phyloP scores from a whole-genome alignment of 2,329 filamentous ascomycete species.

The Pezicula neosporulosa region DNA sequence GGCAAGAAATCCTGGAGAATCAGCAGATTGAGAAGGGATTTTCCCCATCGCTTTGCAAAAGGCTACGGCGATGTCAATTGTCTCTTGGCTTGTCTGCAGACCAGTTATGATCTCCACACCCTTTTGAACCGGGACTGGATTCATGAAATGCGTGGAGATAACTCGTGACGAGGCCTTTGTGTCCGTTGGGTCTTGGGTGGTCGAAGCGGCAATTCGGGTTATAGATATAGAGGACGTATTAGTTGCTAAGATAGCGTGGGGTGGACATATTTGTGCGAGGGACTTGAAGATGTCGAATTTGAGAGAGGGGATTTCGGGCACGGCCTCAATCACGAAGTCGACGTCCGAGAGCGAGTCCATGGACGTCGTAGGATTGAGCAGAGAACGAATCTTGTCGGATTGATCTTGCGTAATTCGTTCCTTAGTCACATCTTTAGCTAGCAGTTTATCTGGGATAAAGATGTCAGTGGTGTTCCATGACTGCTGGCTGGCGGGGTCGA shows the following conservation, averaged over 20 bases:
- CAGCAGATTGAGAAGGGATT: conserved; percentile 79
- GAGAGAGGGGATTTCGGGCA: conserved; percentile 84
- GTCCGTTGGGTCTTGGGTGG: conserved; percentile 73
- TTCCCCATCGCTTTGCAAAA: conserved; percentile 95
- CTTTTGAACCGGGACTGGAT: conserved; percentile 94
- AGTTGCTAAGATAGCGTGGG: conserved; percentile 87
- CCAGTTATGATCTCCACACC: conserved; percentile 97
- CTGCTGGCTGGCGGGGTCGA: background rate
- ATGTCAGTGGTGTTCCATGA: background rate
- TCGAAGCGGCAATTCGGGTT: conserved; percentile 89
- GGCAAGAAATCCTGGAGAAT: conserved; percentile 90
- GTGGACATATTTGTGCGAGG: conserved; percentile 76
- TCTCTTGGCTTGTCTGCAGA: conserved; percentile 81
- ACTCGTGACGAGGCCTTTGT: conserved; percentile 81
- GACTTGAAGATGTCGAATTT: conserved; percentile 85
- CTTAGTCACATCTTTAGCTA: conserved; percentile 90
- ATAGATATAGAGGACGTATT: conserved; percentile 99
- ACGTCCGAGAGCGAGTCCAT: conserved; percentile 77
- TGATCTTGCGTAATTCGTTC: conserved; percentile 78
- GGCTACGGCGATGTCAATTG: conserved; percentile 75
- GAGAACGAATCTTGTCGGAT: conserved; percentile 68
- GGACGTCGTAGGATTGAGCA: conserved; percentile 66
- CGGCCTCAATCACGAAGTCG: conserved; percentile 97
- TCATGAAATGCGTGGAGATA: conserved; percentile 98
- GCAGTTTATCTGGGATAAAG: conserved; percentile 68